Conservation (phyloP, 75 land plant species). For the Ceratopteris richardii region DNA sequence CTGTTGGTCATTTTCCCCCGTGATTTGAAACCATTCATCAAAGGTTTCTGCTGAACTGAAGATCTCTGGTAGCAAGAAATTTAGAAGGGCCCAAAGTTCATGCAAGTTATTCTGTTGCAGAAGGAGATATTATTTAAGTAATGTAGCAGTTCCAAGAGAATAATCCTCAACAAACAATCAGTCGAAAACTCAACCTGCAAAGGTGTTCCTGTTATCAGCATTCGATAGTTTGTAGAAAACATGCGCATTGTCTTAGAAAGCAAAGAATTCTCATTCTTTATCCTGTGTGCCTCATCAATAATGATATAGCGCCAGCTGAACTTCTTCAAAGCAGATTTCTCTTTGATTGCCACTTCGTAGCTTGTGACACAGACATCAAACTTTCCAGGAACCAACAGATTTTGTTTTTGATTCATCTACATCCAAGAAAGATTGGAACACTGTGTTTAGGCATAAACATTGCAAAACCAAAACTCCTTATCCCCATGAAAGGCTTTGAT, state of each 20-base stretch:
- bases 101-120: constrained; percentile 90
- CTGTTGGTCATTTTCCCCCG: constrained; percentile 98
- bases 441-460: too few species aligned
- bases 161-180: too few species aligned
- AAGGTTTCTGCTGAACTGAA: constrained; percentile 99
- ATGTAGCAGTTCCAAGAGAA: too few species aligned
- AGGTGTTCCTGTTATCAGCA: constrained; percentile 97
- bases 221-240: constrained; percentile 82
- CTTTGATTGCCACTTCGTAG: constrained; percentile 99
- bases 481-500: too few species aligned
- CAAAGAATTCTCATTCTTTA: constrained; percentile 96
- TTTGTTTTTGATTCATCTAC: constrained; percentile 73
- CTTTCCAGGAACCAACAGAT: constrained; percentile 77
- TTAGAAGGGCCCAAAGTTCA: constrained; percentile 95
- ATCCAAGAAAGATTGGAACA: too few species aligned
- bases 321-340: constrained; percentile 65
- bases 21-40: constrained; percentile 99
- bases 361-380: constrained; percentile 99
- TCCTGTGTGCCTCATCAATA: constrained; percentile 98
- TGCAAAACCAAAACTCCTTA: too few species aligned
- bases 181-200: constrained; percentile 70
- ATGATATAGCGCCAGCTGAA: constrained; percentile 99
- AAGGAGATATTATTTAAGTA: too few species aligned
- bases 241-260: constrained; percentile 98
- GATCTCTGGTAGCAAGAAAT: constrained; percentile 92